Evolutionary conservation across 352 stramenopile species (phyloP).

Genomic region (Globisporangium uncinulatum): DNA sequence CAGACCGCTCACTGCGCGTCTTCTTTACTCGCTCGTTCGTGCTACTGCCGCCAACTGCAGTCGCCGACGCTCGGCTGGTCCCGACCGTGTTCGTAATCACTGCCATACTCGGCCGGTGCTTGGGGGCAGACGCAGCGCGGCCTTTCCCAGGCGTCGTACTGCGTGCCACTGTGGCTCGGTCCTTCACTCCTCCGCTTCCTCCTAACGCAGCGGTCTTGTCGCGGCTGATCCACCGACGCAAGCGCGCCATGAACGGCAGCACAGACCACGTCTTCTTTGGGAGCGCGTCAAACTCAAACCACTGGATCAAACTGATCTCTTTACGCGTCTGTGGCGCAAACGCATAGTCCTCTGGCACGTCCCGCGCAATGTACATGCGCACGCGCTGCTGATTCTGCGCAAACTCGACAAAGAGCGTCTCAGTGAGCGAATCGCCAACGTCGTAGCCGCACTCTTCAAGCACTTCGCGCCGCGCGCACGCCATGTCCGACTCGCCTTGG

Average conservation of each 20-base stretch:
- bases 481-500: slow-evolving; percentile 83
- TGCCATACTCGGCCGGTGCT: slow-evolving; percentile 46
- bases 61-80: not conserved
- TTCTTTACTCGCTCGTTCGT: slow-evolving; percentile 29
- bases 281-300: slow-evolving; percentile 86
- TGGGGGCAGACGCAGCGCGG: slow-evolving; percentile 65
- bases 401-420: slow-evolving; percentile 83
- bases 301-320: slow-evolving; percentile 92
- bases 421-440: slow-evolving; percentile 68
- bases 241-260: slow-evolving; percentile 88
- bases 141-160: slow-evolving; percentile 38
- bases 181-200: slow-evolving; percentile 22
- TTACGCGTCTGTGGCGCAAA: slow-evolving; percentile 94
- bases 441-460: slow-evolving; percentile 91
- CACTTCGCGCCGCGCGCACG: slow-evolving; percentile 88
- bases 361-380: slow-evolving; percentile 89
- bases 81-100: slow-evolving; percentile 25
- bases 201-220: slow-evolving; percentile 30
- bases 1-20: slow-evolving; percentile 35
- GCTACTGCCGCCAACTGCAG: not conserved
- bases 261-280: slow-evolving; percentile 93
- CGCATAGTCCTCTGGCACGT: slow-evolving; percentile 88
- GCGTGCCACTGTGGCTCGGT: slow-evolving; percentile 20
- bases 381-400: slow-evolving; percentile 87
- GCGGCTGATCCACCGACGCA: slow-evolving; percentile 88